Percentiles rank a stretch among this genome's conserved stretches.
phyloP scores from a whole-genome alignment of 371 early-diverging fungal species.

The Lichtheimia corymbifera region DNA sequence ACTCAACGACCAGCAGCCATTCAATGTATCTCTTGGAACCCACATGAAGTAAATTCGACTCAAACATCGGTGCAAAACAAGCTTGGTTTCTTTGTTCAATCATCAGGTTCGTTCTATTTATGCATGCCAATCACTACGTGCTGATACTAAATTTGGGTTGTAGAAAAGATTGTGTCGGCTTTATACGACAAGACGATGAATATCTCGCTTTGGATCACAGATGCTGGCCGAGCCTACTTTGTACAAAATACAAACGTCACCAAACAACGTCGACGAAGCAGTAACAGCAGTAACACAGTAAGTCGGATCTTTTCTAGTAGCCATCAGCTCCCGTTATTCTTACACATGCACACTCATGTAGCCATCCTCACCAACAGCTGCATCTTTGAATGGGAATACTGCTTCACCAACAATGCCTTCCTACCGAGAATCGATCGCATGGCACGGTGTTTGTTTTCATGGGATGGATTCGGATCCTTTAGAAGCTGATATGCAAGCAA shows the following conservation, averaged over 20 bases:
- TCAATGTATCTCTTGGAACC: constrained; percentile 54
- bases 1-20: constrained; percentile 46
- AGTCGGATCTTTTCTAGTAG: not conserved
- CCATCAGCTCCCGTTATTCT: not conserved
- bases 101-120: constrained; percentile 16
- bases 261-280: constrained; percentile 14
- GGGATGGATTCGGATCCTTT: constrained; percentile 11
- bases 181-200: constrained; percentile 41
- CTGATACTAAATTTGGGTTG: not conserved
- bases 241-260: constrained; percentile 24
- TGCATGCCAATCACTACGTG: not conserved
- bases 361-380: constrained; percentile 6
- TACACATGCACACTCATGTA: not conserved
- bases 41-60: constrained; percentile 44
- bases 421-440: constrained; percentile 30
- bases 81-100: constrained; percentile 24
- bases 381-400: constrained; percentile 6
- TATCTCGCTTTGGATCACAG: constrained; percentile 42
- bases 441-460: constrained; percentile 48
- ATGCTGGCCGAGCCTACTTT: constrained; percentile 41
- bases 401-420: constrained; percentile 27
- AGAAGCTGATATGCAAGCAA: constrained; percentile 23
- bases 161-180: constrained; percentile 31
- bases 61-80: constrained; percentile 34
- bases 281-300: constrained; percentile 17